Evolutionary conservation across 179 eudicot species (phyloP).

Genomic region (Gypsophila paniculata): DNA sequence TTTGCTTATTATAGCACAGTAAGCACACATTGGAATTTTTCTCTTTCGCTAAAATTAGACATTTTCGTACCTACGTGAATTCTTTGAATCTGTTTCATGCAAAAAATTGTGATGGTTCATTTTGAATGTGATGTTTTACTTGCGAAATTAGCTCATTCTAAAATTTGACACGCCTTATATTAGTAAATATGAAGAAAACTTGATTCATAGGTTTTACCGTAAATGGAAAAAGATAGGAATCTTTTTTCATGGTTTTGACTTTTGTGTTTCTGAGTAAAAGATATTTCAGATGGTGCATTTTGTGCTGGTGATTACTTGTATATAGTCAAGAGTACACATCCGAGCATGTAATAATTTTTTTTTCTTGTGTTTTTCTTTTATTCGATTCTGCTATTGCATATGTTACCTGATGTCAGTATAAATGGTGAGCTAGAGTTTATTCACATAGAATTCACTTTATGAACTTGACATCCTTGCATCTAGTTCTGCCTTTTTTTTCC

Average conservation of each 20-base stretch:
- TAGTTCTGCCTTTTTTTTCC: too few species aligned
- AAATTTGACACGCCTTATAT: background rate
- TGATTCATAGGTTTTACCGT: constrained; percentile 1
- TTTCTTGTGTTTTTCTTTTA: background rate
- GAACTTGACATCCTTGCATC: background rate
- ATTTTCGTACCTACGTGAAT: background rate
- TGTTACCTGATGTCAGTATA: background rate
- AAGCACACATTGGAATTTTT: background rate
- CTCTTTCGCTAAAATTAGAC: constrained; percentile 14
- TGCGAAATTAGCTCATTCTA: background rate
- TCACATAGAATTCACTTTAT: background rate
- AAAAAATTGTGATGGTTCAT: background rate
- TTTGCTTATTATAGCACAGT: constrained; percentile 1
- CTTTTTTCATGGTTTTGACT: background rate
- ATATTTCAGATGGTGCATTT: background rate
- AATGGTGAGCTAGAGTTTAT: background rate
- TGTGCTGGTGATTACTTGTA: background rate
- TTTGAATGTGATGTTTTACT: constrained; percentile 13
- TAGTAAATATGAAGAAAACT: constrained; percentile 9
- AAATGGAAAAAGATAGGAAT: constrained; percentile 8
- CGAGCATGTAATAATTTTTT: too few species aligned
- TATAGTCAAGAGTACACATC: constrained; percentile 5
- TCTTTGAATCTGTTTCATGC: background rate
- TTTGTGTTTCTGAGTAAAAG: background rate
- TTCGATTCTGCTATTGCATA: background rate